Percentiles rank a stretch among this genome's conserved stretches.
phyloP scores from a whole-genome alignment of 2,329 filamentous ascomycete genomes.

The Neonectria magnoliae region DNA sequence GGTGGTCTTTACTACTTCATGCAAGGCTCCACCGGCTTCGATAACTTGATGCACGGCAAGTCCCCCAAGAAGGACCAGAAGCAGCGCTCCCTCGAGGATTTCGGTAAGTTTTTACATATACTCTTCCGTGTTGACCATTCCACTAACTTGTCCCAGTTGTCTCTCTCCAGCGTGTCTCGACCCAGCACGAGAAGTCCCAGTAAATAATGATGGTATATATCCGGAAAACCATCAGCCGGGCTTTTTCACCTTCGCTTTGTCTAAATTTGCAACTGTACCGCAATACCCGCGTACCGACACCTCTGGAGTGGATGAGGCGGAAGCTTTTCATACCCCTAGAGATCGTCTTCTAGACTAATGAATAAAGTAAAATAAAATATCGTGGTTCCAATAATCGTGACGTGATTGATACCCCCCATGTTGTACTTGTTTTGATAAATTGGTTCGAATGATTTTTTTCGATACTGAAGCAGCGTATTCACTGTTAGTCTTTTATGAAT shows the following conservation, averaged over 20 bases:
- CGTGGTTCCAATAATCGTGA: slow-evolving; percentile 4
- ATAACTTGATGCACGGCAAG: slow-evolving; percentile 94
- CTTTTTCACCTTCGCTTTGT: slow-evolving; percentile 53
- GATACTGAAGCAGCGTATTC: too few relatives aligned
- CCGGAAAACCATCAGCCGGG: slow-evolving; percentile 49
- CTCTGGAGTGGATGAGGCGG: slow-evolving; percentile 48
- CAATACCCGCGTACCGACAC: slow-evolving; percentile 48
- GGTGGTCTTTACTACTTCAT: slow-evolving; percentile 80
- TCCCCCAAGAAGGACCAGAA: slow-evolving; percentile 82
- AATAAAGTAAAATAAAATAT: slow-evolving; percentile 54
- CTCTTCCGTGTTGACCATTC: slow-evolving; percentile 1
- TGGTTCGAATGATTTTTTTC: too few relatives aligned
- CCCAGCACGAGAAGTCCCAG: slow-evolving; percentile 88
- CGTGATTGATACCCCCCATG: neutral
- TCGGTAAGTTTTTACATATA: slow-evolving; percentile 70
- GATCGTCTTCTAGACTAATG: slow-evolving; percentile 53
- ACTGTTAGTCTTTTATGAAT: too few relatives aligned
- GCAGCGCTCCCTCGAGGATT: slow-evolving; percentile 88
- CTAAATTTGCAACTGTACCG: slow-evolving; percentile 53
- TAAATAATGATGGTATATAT: slow-evolving; percentile 61
- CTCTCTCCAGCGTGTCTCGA: slow-evolving; percentile 88
- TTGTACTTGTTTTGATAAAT: too few relatives aligned
- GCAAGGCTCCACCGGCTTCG: slow-evolving; percentile 82
- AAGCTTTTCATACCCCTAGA: slow-evolving; percentile 52
- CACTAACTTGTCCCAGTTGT: slow-evolving; percentile 75